Base-by-base conservation (phyloP, 352 stramenopile genomes). In the Globisporangium radiosum region DNA sequence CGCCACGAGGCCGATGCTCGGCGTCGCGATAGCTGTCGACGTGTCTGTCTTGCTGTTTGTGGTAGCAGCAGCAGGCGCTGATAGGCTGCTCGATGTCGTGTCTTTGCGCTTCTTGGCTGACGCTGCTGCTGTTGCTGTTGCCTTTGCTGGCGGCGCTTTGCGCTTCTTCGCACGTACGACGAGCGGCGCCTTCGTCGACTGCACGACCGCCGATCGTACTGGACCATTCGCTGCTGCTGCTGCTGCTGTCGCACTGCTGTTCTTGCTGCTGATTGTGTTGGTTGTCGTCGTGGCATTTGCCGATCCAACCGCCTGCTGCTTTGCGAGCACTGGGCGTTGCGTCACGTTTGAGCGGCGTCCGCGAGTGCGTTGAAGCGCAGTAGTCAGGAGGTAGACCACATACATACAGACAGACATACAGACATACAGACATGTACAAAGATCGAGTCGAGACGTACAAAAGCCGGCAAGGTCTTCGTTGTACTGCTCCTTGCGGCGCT, bases 401-500 rank as follows among this genome's bases (percentile, higher is more conserved):
- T 25, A 25, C 25, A 25, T 0, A 19, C 17, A 19, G 0, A 19
- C 17, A 19, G 17, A 19, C 17, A 19, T 19, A 19, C 17, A 19
- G 17, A 19, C 17, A 19, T 19, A 19, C 17, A 19, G 17, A 19
- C 17, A 19, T 36, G 5, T 4, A 11, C 36, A 25, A 17, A 43
- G 19, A 25, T 47, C 19, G 36, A 40, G 13, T 13, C 4, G 4
- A 5, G 36, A 67, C 78, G 59, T 79, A 92, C 82, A 49, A 47
- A 90, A 94, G 57, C 80, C 65, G 4, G 76, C 81, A 14, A 88
- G 67, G 59, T 95, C 85, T 17, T 89, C 72, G 17, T 92, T 71
- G 52, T 93, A 75, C 59, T 91, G 85, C 13, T 72, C 68, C 52
- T 88, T 77, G 36, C 80, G 71, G 15, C 73, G 70, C 54, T 75